Conservation (phyloP, 1,284 basidiomycete species). For the Retiboletus fuscus region DNA sequence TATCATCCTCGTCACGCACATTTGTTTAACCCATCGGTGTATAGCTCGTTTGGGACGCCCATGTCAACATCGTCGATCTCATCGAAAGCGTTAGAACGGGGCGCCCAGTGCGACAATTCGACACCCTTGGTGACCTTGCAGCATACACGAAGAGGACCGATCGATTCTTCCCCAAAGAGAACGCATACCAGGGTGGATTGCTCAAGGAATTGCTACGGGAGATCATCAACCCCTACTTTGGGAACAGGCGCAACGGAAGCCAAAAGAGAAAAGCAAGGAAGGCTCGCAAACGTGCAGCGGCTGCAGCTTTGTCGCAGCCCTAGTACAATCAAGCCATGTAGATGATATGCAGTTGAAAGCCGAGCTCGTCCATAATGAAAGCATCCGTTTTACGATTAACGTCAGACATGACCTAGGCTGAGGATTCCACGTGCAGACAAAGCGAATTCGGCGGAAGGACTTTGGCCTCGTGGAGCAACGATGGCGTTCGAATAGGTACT, state of each 20-base stretch:
- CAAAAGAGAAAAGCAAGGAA: slow-evolving; percentile 30
- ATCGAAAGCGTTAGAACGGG: slow-evolving; percentile 28
- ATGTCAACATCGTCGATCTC: slow-evolving; percentile 36
- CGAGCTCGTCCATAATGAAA: no score
- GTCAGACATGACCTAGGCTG: no score
- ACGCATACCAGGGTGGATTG: slow-evolving; percentile 39
- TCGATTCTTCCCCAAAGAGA: slow-evolving; percentile 54
- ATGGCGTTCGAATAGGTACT: no score
- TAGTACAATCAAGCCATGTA: slow-evolving; percentile 11
- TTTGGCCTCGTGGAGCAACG: neutral
- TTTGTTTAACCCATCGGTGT: no score
- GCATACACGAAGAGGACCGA: slow-evolving; percentile 27
- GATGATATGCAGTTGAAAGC: no score
- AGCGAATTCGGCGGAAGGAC: no score
- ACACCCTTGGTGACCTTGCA: slow-evolving; percentile 27
- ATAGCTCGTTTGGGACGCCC: slow-evolving; percentile 35
- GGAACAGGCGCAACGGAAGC: slow-evolving; percentile 36
- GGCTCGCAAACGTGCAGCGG: slow-evolving; percentile 25
- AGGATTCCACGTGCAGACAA: no score
- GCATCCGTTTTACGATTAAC: no score
- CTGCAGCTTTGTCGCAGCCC: slow-evolving; percentile 2
- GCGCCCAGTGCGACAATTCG: slow-evolving; percentile 15
- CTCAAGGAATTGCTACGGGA: slow-evolving; percentile 32
- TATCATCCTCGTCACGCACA: no score
- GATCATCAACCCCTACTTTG: no score